phyloP scores from a whole-genome alignment of 1,284 basidiomycete species.

The Leccinum pachyderme region DNA sequence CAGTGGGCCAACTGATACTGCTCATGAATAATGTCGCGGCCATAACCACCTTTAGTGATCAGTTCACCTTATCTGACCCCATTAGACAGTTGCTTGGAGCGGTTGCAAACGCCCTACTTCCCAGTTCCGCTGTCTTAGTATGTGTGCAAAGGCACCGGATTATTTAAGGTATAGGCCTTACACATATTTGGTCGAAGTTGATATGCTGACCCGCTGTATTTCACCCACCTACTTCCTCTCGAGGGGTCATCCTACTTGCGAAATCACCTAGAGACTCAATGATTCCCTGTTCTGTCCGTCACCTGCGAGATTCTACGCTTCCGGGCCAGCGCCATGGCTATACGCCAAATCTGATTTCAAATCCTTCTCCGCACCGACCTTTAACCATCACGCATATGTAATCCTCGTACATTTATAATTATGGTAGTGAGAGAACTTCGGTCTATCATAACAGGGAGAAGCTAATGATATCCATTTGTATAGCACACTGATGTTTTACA shows the following conservation, averaged over 20 bases:
- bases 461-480: no score
- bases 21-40: slow-evolving; percentile 50
- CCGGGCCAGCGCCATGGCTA: background rate
- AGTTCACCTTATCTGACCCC: slow-evolving; percentile 7
- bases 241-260: background rate
- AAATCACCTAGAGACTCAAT: background rate
- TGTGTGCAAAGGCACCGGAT: background rate
- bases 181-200: background rate
- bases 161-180: background rate
- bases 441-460: no score
- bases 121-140: background rate
- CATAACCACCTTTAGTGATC: slow-evolving; percentile 19
- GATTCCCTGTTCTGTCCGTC: background rate
- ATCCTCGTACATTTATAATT: slow-evolving; percentile 2
- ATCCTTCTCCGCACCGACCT: background rate
- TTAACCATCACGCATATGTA: background rate
- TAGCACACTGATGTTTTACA: no score
- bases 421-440: background rate
- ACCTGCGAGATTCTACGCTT: background rate
- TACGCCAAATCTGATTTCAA: background rate
- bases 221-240: background rate
- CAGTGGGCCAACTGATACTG: slow-evolving; percentile 47
- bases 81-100: slow-evolving; percentile 36
- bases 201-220: background rate
- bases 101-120: slow-evolving; percentile 46